phyloP scores from a whole-genome alignment of 495 filamentous ascomycete species.

The Staphylotrichum longicolle region DNA sequence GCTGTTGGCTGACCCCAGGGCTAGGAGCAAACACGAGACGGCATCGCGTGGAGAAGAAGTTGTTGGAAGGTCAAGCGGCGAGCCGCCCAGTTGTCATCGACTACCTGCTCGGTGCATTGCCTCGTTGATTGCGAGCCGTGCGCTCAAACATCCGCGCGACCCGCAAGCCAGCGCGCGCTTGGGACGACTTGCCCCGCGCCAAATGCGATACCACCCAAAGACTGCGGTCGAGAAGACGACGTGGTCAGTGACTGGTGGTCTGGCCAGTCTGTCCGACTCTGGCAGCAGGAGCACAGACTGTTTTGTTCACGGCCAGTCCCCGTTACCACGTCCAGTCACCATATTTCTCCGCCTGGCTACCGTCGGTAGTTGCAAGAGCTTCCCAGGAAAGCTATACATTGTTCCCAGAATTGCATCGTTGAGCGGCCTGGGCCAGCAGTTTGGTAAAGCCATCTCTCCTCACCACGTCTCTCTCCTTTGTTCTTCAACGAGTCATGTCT shows the following conservation, averaged over 20 bases:
- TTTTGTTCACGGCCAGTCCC: neutral
- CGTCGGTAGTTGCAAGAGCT: slow-evolving; percentile 6
- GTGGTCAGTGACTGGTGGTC: neutral
- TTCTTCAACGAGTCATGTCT: no score
- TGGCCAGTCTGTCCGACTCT: neutral
- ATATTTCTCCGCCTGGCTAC: neutral
- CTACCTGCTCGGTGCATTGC: slow-evolving; percentile 24
- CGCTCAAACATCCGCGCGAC: slow-evolving; percentile 21
- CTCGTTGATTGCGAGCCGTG: slow-evolving; percentile 23
- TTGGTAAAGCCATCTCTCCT: no score
- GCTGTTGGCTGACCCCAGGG: neutral
- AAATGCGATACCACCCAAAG: slow-evolving; percentile 28
- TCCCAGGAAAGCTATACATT: neutral
- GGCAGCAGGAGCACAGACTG: neutral
- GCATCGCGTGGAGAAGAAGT: neutral
- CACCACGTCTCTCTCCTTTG: neutral
- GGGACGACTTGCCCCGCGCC: slow-evolving; percentile 26
- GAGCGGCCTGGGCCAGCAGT: neutral
- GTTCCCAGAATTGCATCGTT: neutral
- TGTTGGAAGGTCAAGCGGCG: neutral
- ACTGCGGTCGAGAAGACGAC: neutral
- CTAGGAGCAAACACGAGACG: neutral
- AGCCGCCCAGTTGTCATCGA: neutral
- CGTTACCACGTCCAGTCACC: neutral
- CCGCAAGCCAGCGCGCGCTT: slow-evolving; percentile 19